A percentile compares a stretch with the other conserved stretches of the same genome.
These are phyloP conservation scores for Nakazawaea wickerhamii DNA, from an alignment of 805 yeast species.

Conservation along the genomic window DNA sequence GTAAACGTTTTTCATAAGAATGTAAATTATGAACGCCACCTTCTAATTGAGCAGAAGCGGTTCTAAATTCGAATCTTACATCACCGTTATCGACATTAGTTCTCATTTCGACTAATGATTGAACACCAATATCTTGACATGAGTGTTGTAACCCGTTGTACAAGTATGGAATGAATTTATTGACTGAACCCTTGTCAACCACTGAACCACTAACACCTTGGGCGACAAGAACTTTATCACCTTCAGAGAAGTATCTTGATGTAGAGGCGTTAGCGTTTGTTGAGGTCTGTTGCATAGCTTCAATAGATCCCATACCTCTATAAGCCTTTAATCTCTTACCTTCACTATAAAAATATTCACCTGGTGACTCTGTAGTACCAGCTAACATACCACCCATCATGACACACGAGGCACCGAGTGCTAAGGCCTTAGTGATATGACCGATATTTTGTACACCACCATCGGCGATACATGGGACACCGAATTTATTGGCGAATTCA, in stretches of 20 bases:
- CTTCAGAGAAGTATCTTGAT: slow-evolving; percentile 95
- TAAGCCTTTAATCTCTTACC: slow-evolving; percentile 96
- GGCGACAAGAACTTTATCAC: slow-evolving; percentile 93
- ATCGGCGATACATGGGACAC: slow-evolving; percentile 98
- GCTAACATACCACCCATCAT: slow-evolving; percentile 99
- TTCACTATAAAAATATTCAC: slow-evolving; percentile 95
- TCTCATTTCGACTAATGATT: slow-evolving; percentile 59
- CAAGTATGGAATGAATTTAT: slow-evolving; percentile 90
- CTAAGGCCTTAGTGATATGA: slow-evolving; percentile 93
- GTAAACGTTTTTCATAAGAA: slow-evolving; percentile 96
- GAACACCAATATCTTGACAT: slow-evolving; percentile 94
- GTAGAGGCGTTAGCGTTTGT: slow-evolving; percentile 94
- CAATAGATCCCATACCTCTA: slow-evolving; percentile 99
- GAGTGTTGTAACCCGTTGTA: slow-evolving; percentile 97
- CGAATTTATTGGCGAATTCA: slow-evolving; percentile 90
- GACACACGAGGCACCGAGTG: slow-evolving; percentile 93
- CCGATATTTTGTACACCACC: slow-evolving; percentile 99
- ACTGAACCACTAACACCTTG: slow-evolving; percentile 99
- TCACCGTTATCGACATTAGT: slow-evolving; percentile 56
- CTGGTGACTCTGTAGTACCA: slow-evolving; percentile 98
- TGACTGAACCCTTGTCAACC: slow-evolving; percentile 92
- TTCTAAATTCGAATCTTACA: slow-evolving; percentile 93
- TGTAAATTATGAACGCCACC: slow-evolving; percentile 97
- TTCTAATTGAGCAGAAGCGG: slow-evolving; percentile 97
- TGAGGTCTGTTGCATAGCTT: slow-evolving; percentile 93